Evolutionary conservation across 306 rosid species (phyloP).

Genomic region (Geum urbanum): DNA sequence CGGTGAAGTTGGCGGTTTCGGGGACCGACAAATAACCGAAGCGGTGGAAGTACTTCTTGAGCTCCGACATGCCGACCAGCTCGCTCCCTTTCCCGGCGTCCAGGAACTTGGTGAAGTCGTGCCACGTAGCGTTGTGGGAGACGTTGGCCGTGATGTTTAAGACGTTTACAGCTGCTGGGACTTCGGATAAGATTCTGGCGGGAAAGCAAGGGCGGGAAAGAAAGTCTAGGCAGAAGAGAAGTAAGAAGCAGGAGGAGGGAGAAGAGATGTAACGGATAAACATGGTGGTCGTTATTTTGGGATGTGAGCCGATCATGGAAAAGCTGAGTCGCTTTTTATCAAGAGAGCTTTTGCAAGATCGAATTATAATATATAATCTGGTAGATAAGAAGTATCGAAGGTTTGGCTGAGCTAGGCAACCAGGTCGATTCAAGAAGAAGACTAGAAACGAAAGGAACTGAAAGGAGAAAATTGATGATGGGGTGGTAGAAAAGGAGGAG

Average conservation of each 20-base stretch:
- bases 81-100: conserved; percentile 68
- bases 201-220: conserved; percentile 59
- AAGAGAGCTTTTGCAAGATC: background rate
- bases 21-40: conserved; percentile 70
- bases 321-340: background rate
- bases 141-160: conserved; percentile 23
- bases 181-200: conserved; percentile 48
- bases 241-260: conserved; percentile 7
- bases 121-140: conserved; percentile 59
- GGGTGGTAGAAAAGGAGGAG: conserved; percentile 15
- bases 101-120: conserved; percentile 51
- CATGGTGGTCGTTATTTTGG: conserved; percentile 42
- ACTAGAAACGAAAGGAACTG: too few relatives aligned
- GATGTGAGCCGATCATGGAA: conserved; percentile 17
- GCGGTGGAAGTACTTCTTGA: conserved; percentile 68
- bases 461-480: conserved; percentile 17
- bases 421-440: conserved; percentile 21
- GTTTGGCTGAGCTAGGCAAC: conserved; percentile 23
- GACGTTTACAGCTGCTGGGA: conserved; percentile 27
- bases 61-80: conserved; percentile 67
- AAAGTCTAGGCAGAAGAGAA: conserved; percentile 28
- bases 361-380: background rate
- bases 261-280: conserved; percentile 32
- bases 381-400: conserved; percentile 7
- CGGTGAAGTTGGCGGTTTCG: conserved; percentile 41